A percentile compares a stretch with the other conserved stretches of the same genome.
Conservation (phyloP, 2,329 filamentous ascomycete species). For the Clathrospora elynae region DNA sequence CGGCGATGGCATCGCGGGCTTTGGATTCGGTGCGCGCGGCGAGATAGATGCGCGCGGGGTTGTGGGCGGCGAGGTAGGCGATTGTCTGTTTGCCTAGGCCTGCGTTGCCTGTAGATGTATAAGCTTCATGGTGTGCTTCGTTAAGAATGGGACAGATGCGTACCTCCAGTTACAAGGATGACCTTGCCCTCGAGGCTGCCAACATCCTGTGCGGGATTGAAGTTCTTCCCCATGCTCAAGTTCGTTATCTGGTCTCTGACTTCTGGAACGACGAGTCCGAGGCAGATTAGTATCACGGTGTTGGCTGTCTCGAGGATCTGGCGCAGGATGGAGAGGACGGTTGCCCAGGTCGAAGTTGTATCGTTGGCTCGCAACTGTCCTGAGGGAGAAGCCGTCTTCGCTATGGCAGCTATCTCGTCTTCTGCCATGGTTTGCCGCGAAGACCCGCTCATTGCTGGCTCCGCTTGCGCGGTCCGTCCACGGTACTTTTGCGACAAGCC, state of each 20-base stretch:
- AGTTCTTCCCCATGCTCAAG: constrained; percentile 27
- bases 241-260: constrained; percentile 6
- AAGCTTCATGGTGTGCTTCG: background rate
- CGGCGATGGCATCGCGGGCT: constrained; percentile 49
- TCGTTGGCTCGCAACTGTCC: background rate
- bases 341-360: background rate
- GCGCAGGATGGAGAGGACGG: constrained; percentile 4
- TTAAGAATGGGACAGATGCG: background rate
- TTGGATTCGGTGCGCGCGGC: constrained; percentile 52
- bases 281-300: constrained; percentile 7
- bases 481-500: constrained; percentile 1
- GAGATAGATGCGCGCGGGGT: constrained; percentile 55
- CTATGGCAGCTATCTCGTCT: background rate
- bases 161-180: constrained; percentile 47
- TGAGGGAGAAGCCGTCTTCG: background rate
- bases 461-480: constrained; percentile 3
- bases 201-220: constrained; percentile 35
- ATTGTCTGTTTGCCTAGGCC: constrained; percentile 56
- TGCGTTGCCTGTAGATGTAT: constrained; percentile 46
- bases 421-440: background rate
- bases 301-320: constrained; percentile 6
- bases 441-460: background rate
- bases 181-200: constrained; percentile 39
- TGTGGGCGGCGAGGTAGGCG: constrained; percentile 51
- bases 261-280: constrained; percentile 17